Evolutionary conservation across 2,329 filamentous ascomycete species (phyloP).

Genomic region (Elsinoe necatrix): DNA sequence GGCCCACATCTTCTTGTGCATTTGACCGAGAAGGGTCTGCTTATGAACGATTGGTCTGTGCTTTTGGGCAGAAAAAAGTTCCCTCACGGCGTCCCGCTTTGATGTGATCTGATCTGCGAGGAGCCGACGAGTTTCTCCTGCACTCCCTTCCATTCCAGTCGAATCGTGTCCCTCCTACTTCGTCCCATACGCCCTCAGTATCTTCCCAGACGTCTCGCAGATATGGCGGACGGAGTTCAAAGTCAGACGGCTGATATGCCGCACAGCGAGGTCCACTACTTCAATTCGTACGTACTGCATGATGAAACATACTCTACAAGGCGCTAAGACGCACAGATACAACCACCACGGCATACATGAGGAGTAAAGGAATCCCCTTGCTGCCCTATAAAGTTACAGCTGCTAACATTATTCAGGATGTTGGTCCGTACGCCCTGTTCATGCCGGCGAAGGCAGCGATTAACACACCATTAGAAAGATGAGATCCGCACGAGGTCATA

Average conservation of each 20-base stretch:
- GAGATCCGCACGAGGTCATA: constrained; percentile 95
- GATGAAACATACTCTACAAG: constrained; percentile 20
- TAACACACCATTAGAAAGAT: constrained; percentile 62
- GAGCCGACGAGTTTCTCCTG: no score
- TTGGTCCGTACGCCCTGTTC: constrained; percentile 55
- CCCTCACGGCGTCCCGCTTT: background rate
- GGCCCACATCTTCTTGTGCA: no score
- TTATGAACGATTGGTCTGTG: background rate
- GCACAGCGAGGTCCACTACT: constrained; percentile 97
- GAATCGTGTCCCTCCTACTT: no score
- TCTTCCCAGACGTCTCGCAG: background rate
- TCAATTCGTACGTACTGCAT: constrained; percentile 66
- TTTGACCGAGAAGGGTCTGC: background rate
- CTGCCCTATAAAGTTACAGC: background rate
- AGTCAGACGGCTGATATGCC: constrained; percentile 59
- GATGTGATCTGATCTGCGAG: no score
- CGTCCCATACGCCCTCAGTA: no score
- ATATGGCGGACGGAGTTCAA: constrained; percentile 24
- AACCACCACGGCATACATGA: constrained; percentile 72
- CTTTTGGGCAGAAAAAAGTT: background rate
- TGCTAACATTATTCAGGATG: constrained; percentile 45
- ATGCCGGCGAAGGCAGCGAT: background rate
- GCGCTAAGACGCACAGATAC: constrained; percentile 32
- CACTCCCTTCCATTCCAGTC: no score
- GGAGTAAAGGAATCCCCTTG: constrained; percentile 41